These are phyloP conservation scores for Ligustrum vulgare DNA, from an alignment of 257 asterid genomes.

Conservation along the genomic window DNA sequence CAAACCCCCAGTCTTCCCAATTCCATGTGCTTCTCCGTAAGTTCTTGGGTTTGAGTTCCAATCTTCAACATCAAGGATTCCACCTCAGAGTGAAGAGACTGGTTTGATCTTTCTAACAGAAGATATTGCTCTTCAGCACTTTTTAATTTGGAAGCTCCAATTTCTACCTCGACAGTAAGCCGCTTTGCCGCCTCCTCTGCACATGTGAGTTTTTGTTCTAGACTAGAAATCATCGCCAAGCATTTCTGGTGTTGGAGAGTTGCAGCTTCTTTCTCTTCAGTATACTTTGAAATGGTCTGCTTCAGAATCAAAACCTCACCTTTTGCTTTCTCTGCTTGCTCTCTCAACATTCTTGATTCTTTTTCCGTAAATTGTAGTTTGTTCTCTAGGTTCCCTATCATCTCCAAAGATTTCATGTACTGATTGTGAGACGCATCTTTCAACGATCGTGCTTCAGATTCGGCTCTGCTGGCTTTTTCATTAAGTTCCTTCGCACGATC, in stretches of 20 bases:
- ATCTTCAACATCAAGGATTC: conserved; percentile 71
- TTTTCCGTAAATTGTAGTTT: conserved; percentile 62
- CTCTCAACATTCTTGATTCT: conserved; percentile 50
- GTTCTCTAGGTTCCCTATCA: conserved; percentile 72
- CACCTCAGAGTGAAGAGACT: conserved; percentile 74
- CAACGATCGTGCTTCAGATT: conserved; percentile 51
- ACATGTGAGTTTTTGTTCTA: conserved; percentile 58
- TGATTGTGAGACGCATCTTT: conserved; percentile 75
- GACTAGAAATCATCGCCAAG: conserved; percentile 55
- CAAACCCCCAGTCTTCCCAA: conserved; percentile 80
- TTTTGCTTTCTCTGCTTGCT: conserved; percentile 78
- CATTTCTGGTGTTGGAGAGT: conserved; percentile 59
- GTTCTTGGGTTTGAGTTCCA: conserved; percentile 77
- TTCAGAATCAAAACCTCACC: conserved; percentile 66
- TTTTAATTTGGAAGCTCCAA: conserved; percentile 59
- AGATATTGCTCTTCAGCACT: conserved; percentile 73
- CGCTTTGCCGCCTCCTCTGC: conserved; percentile 61
- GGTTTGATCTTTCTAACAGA: conserved; percentile 69
- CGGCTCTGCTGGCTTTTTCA: conserved; percentile 57
- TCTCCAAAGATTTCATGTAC: conserved; percentile 69
- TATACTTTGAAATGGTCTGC: conserved; percentile 51
- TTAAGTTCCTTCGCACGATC: conserved; percentile 45
- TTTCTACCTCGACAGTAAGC: conserved; percentile 62
- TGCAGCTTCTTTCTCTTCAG: conserved; percentile 69
- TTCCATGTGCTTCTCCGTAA: conserved; percentile 86